A percentile compares a stretch with the other conserved stretches of the same genome.
Conservation (phyloP, 176 grass and related monocot genomes). For the Zea mays region DNA sequence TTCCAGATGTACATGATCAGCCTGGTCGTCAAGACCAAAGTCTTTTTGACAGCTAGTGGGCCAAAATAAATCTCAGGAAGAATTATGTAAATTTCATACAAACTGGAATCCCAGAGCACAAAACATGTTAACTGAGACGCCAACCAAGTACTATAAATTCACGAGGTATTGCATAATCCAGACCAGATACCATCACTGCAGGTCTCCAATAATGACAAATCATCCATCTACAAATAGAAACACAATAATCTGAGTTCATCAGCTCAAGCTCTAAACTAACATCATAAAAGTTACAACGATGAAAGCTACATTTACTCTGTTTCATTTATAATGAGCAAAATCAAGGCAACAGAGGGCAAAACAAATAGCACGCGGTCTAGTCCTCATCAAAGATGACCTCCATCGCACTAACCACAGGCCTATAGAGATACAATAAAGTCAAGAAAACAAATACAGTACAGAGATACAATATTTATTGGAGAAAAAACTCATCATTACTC, state of each 20-base stretch:
- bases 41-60: not conserved
- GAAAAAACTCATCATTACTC: constrained; percentile 4
- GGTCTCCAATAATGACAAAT: constrained; percentile 50
- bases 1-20: not conserved
- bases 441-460: constrained; percentile 40
- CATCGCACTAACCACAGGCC: constrained; percentile 67
- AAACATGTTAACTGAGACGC: constrained; percentile 32
- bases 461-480: constrained; percentile 13
- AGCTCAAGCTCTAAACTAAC: constrained; percentile 32
- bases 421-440: constrained; percentile 61
- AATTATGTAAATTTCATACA: not conserved
- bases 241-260: constrained; percentile 39
- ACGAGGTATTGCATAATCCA: constrained; percentile 35
- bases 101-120: constrained; percentile 27
- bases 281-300: constrained; percentile 34
- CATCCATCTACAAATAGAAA: constrained; percentile 96
- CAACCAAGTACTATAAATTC: constrained; percentile 39
- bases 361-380: constrained; percentile 33
- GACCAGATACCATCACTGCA: constrained; percentile 51
- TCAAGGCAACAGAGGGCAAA: constrained; percentile 9
- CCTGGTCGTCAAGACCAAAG: not conserved
- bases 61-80: not conserved
- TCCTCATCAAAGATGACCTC: constrained; percentile 59
- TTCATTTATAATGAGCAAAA: constrained; percentile 18
- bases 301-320: constrained; percentile 10